Evolutionary conservation across 192 early-diverging fungal species (phyloP).

Genomic region (Dissophora globulifera): DNA sequence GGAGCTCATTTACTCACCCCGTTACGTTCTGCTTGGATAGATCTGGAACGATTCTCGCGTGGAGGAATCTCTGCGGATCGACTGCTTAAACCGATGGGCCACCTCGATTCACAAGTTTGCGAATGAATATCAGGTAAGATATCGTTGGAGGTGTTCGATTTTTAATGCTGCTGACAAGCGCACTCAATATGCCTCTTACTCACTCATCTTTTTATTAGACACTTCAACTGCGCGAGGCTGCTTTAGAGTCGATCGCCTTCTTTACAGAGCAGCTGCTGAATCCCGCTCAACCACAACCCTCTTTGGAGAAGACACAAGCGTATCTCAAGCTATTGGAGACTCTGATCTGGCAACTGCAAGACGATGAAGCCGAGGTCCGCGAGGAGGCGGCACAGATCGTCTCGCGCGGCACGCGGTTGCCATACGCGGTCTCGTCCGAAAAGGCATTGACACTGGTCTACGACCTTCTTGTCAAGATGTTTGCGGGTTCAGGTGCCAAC

Average conservation of each 20-base stretch:
- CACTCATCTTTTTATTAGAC: slow-evolving; percentile 28
- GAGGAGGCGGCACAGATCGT: slow-evolving; percentile 71
- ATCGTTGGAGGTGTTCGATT: too few relatives aligned
- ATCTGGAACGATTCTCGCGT: slow-evolving; percentile 41
- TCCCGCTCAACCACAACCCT: slow-evolving; percentile 52
- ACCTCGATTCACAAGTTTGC: slow-evolving; percentile 52
- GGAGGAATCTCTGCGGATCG: slow-evolving; percentile 16
- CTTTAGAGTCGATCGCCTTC: slow-evolving; percentile 55
- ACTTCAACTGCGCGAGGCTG: slow-evolving; percentile 66
- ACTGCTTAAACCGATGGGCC: slow-evolving; percentile 57
- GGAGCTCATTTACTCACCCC: background rate
- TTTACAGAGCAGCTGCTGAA: slow-evolving; percentile 50
- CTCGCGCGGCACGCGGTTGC: slow-evolving; percentile 62
- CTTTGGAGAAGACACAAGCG: slow-evolving; percentile 50
- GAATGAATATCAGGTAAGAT: slow-evolving; percentile 58
- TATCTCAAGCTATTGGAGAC: slow-evolving; percentile 51
- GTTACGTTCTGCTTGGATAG: too few relatives aligned
- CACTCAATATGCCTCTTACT: background rate
- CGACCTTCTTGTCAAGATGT: slow-evolving; percentile 43
- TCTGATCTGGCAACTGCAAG: slow-evolving; percentile 71
- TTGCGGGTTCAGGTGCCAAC: slow-evolving; percentile 30
- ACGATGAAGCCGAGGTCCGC: slow-evolving; percentile 84
- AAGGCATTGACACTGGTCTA: slow-evolving; percentile 60
- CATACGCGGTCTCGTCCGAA: slow-evolving; percentile 68
- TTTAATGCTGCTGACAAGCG: too few relatives aligned